Evolutionary conservation across 805 yeast genomes (phyloP).

Genomic region (Schwanniomyces vanrijiae): DNA sequence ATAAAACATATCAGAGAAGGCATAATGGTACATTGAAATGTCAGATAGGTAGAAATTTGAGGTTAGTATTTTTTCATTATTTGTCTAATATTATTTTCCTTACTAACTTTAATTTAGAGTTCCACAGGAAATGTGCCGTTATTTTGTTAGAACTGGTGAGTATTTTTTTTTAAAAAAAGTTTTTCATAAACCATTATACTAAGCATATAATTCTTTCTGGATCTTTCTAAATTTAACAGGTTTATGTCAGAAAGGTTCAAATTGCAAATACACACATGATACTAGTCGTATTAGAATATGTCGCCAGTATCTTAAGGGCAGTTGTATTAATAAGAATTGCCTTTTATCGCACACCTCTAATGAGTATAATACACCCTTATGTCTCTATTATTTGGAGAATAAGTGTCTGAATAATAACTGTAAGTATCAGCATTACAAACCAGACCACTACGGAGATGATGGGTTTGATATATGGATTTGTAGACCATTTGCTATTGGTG

Average conservation of each 20-base stretch:
- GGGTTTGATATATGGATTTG: constrained; percentile 49
- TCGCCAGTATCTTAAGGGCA: constrained; percentile 43
- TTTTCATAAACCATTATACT: constrained; percentile 1
- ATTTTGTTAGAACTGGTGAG: constrained; percentile 39
- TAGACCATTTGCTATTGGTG: constrained; percentile 64
- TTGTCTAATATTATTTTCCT: neutral
- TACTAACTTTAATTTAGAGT: constrained; percentile 8
- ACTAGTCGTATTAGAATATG: constrained; percentile 55
- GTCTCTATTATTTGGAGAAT: constrained; percentile 25
- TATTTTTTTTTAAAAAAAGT: constrained; percentile 11
- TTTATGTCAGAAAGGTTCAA: constrained; percentile 49
- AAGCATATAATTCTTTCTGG: constrained; percentile 13
- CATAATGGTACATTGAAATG: constrained; percentile 27
- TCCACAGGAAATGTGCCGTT: constrained; percentile 26
- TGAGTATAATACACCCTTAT: constrained; percentile 54
- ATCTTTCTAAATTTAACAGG: constrained; percentile 36
- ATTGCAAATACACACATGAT: constrained; percentile 58
- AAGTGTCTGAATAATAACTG: constrained; percentile 49
- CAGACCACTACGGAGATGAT: constrained; percentile 50
- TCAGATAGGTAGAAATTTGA: constrained; percentile 8
- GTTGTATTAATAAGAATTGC: constrained; percentile 52
- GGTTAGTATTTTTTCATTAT: constrained; percentile 9
- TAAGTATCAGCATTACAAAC: constrained; percentile 43
- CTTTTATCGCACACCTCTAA: constrained; percentile 54
- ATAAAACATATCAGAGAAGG: constrained; percentile 20